Evolutionary conservation across 2,329 filamentous ascomycete genomes (phyloP), one percentile per base, ranked within the genome.

Genomic region (Mycogone perniciosa): DNA sequence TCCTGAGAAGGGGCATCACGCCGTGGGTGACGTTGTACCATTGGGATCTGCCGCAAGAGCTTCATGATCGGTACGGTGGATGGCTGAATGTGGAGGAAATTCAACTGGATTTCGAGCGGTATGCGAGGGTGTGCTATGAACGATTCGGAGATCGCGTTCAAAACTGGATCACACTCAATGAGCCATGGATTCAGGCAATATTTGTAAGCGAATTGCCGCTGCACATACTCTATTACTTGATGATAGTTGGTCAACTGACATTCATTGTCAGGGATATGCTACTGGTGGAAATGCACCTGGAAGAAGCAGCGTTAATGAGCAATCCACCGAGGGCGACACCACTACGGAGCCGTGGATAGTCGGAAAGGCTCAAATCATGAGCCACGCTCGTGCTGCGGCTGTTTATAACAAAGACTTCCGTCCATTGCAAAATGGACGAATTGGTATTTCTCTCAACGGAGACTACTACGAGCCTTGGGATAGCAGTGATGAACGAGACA

Each of bases 21-120:
- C 82, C 83, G 0, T 74, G 83, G 62, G 70, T 84, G 37, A 86
- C 83, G 0, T 69, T 86, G 1, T 84, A 79, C 59, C 83, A 86
- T 62, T 85, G 82, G 81, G 82, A 86, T 10, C 54, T 68, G 0
- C 69, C 69, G 0, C 67, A 68, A 10, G 61, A 44, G 0, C 60
- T 71, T 0, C 60, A 71, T 31, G 64, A 69, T 26, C 58, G 67
- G 0, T 71, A 71, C 5, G 65, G 67, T 0, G 68, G 67, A 0
- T 64, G 62, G 58, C 38, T 71, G 5, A 57, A 69, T 34, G 62
- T 62, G 5, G 56, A 60, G 2, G 58, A 68, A 44, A 63, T 62
- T 0, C 58, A 63, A 10, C 56, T 56, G 5, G 68, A 71, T 49
- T 69, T 71, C 48, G 66, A 67, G 52, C 51, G 60, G 2, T 72